Conservation (phyloP, 306 rosid species). For the Vachellia pachyceras region DNA sequence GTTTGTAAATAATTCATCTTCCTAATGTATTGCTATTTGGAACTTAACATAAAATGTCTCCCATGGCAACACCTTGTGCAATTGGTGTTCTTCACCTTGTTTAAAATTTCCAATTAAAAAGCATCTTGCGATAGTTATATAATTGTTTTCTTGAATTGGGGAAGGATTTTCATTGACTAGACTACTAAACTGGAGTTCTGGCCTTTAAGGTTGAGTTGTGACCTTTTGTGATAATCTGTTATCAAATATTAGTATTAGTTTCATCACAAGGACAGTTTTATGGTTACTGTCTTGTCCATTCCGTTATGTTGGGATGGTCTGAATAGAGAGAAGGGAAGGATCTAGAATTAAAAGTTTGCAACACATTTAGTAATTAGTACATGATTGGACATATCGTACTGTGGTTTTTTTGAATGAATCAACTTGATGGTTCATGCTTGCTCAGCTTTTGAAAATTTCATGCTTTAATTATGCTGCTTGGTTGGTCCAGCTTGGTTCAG, state of each 20-base stretch:
- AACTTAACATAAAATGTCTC: not conserved
- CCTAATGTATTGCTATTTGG: not conserved
- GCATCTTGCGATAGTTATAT: too few species aligned
- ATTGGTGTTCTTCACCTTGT: not conserved
- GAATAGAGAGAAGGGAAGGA: conserved; percentile 11
- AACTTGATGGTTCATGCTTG: conserved; percentile 4
- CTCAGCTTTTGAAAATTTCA: conserved; percentile 3
- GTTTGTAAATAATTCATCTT: not conserved
- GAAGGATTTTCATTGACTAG: not conserved
- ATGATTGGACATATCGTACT: not conserved
- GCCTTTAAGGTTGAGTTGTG: not conserved
- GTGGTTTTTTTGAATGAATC: not conserved
- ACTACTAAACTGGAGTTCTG: not conserved
- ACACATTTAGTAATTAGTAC: not conserved
- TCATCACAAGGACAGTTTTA: not conserved
- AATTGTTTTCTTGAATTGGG: not conserved
- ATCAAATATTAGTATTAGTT: not conserved
- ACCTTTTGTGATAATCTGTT: not conserved
- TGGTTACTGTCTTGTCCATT: not conserved
- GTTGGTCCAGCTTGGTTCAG: not conserved
- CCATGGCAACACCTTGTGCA: not conserved
- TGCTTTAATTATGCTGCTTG: conserved; percentile 20
- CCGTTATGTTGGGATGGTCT: not conserved
- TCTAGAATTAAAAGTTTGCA: conserved; percentile 9
- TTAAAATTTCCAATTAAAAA: too few species aligned